Base-by-base conservation (phyloP, 257 asterid genomes). In the Solanum stenotomum region DNA sequence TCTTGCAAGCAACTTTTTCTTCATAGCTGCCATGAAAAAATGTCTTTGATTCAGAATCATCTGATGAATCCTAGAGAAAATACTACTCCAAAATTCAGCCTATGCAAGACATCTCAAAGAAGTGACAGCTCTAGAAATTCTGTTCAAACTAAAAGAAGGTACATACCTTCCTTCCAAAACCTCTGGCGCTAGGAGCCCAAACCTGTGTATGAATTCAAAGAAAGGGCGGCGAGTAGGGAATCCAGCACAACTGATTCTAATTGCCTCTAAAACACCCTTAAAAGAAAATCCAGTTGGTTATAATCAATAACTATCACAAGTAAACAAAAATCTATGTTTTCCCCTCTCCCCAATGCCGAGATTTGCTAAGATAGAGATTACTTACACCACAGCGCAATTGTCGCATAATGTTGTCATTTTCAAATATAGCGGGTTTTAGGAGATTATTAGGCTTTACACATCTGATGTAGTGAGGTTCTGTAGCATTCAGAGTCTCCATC, bases 261-360 rank as follows among this genome's bases (percentile, higher is more conserved):
- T 97, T 90, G 99, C 99, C 94, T 97, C 98, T 90, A 97, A 89
- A 88, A 97, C 99, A 95, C 99, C 99, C 99, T 97, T 93, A 89
- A 89, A 90, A 86, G 88, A 85, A 79, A 88, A 49, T 33, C 81
- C 87, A 89, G 87, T 75, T 78, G 46, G 83, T 86, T 91, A 87
- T 88, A 89, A 82, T 88, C 84, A 91, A 87, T 89, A 88, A 35
- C 87, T 82, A 82, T 82, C 86, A 89, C 71, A 84, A 83, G 71
- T 65, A 86, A 89, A 22, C 11, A 63, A 65, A 71, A 18, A 89
- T 38, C 34, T 33, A 72, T 82, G 71, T 6, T 82, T 52, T 29
- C 42, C 86, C 70, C 86, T 18, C 85, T 29, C 25, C 86, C 29
- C 71, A 46, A 82, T 6, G 27, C 29, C 5, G 1, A 10, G 44